These are phyloP conservation scores for Warburgia ugandensis DNA, from an alignment of 164 flowering plant species.

Conservation along the genomic window DNA sequence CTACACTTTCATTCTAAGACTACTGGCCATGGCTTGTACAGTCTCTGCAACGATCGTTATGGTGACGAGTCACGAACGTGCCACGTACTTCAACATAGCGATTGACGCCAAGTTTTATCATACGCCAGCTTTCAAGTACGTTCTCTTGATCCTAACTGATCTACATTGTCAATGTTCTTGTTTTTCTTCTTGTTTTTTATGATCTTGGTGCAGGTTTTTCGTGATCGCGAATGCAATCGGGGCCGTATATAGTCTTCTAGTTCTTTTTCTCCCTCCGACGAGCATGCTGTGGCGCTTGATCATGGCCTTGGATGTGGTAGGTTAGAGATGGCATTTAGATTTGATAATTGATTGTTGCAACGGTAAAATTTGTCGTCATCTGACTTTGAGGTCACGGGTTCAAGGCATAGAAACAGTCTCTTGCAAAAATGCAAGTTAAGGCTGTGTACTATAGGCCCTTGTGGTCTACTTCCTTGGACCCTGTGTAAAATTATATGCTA, in stretches of 20 bases:
- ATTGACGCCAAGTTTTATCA: slow-evolving; percentile 47
- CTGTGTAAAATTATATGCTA: no score
- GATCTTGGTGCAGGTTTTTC: slow-evolving; percentile 41
- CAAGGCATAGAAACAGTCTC: background rate
- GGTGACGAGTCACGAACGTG: slow-evolving; percentile 46
- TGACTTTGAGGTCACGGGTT: no score
- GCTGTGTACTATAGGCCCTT: no score
- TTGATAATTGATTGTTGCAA: no score
- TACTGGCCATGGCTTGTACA: slow-evolving; percentile 49
- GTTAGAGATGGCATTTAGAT: no score
- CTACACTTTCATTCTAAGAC: slow-evolving; percentile 38
- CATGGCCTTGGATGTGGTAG: slow-evolving; percentile 55
- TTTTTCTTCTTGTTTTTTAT: background rate
- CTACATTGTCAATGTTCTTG: background rate
- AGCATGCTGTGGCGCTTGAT: slow-evolving; percentile 31
- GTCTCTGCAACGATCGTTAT: slow-evolving; percentile 45
- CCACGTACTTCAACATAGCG: slow-evolving; percentile 25
- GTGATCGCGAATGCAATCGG: slow-evolving; percentile 51
- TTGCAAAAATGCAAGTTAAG: background rate
- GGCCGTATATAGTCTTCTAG: slow-evolving; percentile 32
- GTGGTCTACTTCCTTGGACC: no score
- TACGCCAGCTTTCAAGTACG: slow-evolving; percentile 56
- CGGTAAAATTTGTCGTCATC: no score
- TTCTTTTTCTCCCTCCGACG: slow-evolving; percentile 37
- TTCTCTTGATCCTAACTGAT: background rate